phyloP scores from a whole-genome alignment of 148 eudicot genomes.

The Diospyros lotus region DNA sequence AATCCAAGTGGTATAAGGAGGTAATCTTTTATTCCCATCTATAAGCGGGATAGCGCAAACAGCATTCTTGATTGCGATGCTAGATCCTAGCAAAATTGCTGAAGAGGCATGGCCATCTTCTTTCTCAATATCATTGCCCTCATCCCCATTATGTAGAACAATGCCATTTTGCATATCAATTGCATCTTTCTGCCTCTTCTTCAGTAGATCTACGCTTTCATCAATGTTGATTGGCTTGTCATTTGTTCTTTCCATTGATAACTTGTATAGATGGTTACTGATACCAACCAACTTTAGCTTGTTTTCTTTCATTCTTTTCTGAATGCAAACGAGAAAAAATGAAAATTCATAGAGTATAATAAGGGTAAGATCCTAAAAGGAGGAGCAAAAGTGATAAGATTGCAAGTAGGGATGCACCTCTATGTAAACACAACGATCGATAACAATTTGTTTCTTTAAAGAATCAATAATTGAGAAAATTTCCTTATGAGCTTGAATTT shows the following conservation, averaged over 20 bases:
- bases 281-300: constrained; percentile 49
- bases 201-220: constrained; percentile 41
- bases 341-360: neutral
- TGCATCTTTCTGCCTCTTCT: constrained; percentile 81
- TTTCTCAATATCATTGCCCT: constrained; percentile 55
- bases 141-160: constrained; percentile 46
- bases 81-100: constrained; percentile 83
- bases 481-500: constrained; percentile 30
- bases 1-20: constrained; percentile 94
- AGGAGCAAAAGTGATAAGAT: neutral
- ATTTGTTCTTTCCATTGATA: constrained; percentile 58
- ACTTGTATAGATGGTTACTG: constrained; percentile 31
- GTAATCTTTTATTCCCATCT: constrained; percentile 67
- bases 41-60: constrained; percentile 79
- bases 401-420: constrained; percentile 43
- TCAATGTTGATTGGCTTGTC: constrained; percentile 23
- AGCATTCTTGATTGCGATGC: constrained; percentile 72
- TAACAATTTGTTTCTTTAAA: constrained; percentile 61
- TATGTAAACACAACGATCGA: constrained; percentile 49
- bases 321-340: constrained; percentile 21
- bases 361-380: neutral
- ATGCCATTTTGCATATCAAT: constrained; percentile 71
- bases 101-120: constrained; percentile 61
- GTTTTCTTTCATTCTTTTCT: constrained; percentile 80
- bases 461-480: constrained; percentile 58